phyloP scores from a whole-genome alignment of 2,329 filamentous ascomycete genomes.

The Neofusicoccum laricinum region DNA sequence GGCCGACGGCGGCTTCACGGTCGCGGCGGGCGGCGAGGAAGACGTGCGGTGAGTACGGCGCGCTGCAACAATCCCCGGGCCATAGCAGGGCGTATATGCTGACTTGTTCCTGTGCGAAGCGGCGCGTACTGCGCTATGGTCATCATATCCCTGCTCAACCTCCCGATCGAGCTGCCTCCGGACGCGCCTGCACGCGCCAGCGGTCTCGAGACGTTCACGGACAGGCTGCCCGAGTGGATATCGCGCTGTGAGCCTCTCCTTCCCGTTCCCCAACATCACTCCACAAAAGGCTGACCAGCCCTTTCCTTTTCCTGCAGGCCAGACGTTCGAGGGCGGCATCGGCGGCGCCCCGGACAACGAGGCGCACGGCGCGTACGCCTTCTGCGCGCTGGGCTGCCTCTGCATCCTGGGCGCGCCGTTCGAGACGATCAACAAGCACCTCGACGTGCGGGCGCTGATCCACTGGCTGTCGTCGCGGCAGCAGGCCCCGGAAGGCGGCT shows the following conservation, averaged over 20 bases:
- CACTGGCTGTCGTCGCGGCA: slow-evolving; percentile 89
- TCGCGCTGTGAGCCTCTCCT: slow-evolving; percentile 57
- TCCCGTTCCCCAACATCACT: slow-evolving; percentile 38
- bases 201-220: slow-evolving; percentile 68
- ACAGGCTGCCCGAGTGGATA: slow-evolving; percentile 75
- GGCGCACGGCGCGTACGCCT: slow-evolving; percentile 94
- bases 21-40: slow-evolving; percentile 83
- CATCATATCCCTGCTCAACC: slow-evolving; percentile 75
- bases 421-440: slow-evolving; percentile 58
- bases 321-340: slow-evolving; percentile 94
- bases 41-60: slow-evolving; percentile 69
- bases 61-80: background rate
- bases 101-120: slow-evolving; percentile 41
- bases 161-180: slow-evolving; percentile 75
- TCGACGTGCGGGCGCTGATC: slow-evolving; percentile 74
- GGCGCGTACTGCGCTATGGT: slow-evolving; percentile 91
- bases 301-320: slow-evolving; percentile 31
- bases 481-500: slow-evolving; percentile 86
- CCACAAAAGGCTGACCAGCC: slow-evolving; percentile 47
- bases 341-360: slow-evolving; percentile 81
- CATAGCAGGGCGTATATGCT: slow-evolving; percentile 16
- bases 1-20: slow-evolving; percentile 81
- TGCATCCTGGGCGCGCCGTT: slow-evolving; percentile 80
- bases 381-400: slow-evolving; percentile 87
- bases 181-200: slow-evolving; percentile 66